Percentiles rank a stretch among this genome's conserved stretches.
These are phyloP conservation scores for Calonectria leucothoes DNA, from an alignment of 2,329 filamentous ascomycete species.

Conservation along the genomic window DNA sequence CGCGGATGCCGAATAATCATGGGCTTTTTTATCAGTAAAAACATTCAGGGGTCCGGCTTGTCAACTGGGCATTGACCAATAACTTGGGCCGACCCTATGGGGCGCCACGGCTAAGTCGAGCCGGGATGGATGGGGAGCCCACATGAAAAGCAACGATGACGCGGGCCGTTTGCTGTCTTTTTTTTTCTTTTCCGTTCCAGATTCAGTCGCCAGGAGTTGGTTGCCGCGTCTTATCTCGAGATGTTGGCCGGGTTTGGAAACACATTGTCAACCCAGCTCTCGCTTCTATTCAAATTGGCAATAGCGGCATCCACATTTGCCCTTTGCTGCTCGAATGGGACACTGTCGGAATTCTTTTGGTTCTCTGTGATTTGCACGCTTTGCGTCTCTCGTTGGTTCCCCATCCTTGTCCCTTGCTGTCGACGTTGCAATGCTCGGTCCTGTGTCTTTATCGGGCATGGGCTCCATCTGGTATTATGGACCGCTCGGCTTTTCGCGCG, in stretches of 20 bases:
- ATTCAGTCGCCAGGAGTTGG: neutral
- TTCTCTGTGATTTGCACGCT: neutral
- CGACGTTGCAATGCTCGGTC: conserved; percentile 10
- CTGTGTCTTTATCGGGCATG: conserved; percentile 6
- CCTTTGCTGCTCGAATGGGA: neutral
- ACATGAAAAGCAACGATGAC: neutral
- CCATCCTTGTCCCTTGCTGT: neutral
- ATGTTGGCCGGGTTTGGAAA: neutral
- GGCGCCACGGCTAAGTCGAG: neutral
- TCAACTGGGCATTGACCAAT: neutral
- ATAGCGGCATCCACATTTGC: neutral
- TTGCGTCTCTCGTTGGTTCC: neutral
- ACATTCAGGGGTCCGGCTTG: neutral
- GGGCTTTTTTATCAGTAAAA: neutral
- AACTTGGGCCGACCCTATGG: neutral
- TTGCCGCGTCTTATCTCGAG: neutral
- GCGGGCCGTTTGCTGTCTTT: neutral
- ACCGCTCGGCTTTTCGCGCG: neutral
- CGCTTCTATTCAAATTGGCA: neutral
- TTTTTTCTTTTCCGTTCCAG: too few relatives aligned
- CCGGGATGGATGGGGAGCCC: neutral
- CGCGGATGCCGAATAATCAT: neutral
- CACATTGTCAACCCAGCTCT: neutral
- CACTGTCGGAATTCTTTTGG: neutral
- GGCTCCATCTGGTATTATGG: neutral